Evolutionary conservation across 257 asterid species (phyloP), one percentile per base, ranked within the genome.

Genomic region (Leptodermis oblonga): DNA sequence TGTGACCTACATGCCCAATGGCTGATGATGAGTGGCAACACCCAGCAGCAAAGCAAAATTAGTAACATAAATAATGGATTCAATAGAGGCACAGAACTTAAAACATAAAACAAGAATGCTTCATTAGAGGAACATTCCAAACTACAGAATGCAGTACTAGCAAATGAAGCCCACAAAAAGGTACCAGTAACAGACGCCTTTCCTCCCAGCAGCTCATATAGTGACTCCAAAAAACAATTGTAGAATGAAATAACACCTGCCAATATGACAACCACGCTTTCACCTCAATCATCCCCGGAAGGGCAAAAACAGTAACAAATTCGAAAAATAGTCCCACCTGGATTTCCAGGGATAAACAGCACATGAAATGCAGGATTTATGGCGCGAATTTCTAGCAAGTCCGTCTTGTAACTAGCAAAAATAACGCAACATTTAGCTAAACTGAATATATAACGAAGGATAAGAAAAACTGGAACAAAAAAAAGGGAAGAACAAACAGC

Each of bases 261-360:
- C 68, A 63, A 39, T 26, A 15, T 11, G 71, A 74, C 33, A 75
- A 79, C 49, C 71, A 77, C 46, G 25, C 58, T 73, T 54, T 31
- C 30, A 28, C 70, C 61, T 76, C 67, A 31, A 39, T 23, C n/a
- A 43, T 28, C 70, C 49, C 46, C 65, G 13, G 42, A 14, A 42
- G 33, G 54, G 12, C 54, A 4, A 3, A 39, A 53, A 66, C 20
- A 14, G n/a, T n/a, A 15, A 65, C 12, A 39, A 43, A 30, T 46
- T 17, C 23, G 6, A 60, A 17, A 18, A 4, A 31, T 13, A 14
- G 61, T 3, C 74, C 23, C 28, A 93, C 99, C 99, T 17, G 99
- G 99, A 77, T 93, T 93, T 53, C 99, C 99, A 53, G 99, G 97
- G 62, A 90, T 79, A 67, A 93, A 93, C 66, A 93, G 34, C 65